Evolutionary conservation across 1,139 yeast species (phyloP), one percentile per base, ranked within the genome.

Genomic region (Kodamaea ohmeri): DNA sequence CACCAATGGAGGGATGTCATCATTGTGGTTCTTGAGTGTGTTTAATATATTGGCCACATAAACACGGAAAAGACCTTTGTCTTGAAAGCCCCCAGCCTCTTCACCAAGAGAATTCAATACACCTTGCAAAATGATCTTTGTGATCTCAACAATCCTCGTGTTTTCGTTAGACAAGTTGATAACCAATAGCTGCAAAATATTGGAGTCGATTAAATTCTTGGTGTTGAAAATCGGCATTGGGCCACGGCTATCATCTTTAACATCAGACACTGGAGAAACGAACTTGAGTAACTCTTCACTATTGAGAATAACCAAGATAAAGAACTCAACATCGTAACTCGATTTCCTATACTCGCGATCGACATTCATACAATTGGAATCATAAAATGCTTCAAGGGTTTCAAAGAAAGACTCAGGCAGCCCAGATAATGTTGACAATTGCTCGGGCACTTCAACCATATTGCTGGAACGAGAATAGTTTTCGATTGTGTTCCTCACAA

Each of bases 241-340:
- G 15, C 12, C 25, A 13, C 19, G 11, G 6, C 21, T 21, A 11
- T 8, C 26, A n/a, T 18, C 12, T 12, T 22, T 43, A 0, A 53
- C 51, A 48, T 46, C 36, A n/a, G 56, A 60, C 17, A 55, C 57
- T 9, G 24, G 22, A 3, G 35, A 25, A 45, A 55, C 56, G 22
- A 61, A 46, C 17, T 60, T 58, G 40, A 83, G 71, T 31, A 83
- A 62, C 43, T 83, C 89, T 4, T 76, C 79, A 49, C 79, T 82
- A 53, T 80, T 81, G 28, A 82, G 55, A 11, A 79, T 59, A 45
- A 80, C 54, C 45, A 83, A 62, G 48, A 80, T 51, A 20, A 84
- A 51, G 47, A 84, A 82, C 46, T 80, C 78, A 17, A 78, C 70
- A 52, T 84, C 90, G 51, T 84, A 84, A 2, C 61, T 46, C 0